Evolutionary conservation across 257 asterid genomes (phyloP), one percentile per base, ranked within the genome.

Genomic region (Fraxinus cuspidata): DNA sequence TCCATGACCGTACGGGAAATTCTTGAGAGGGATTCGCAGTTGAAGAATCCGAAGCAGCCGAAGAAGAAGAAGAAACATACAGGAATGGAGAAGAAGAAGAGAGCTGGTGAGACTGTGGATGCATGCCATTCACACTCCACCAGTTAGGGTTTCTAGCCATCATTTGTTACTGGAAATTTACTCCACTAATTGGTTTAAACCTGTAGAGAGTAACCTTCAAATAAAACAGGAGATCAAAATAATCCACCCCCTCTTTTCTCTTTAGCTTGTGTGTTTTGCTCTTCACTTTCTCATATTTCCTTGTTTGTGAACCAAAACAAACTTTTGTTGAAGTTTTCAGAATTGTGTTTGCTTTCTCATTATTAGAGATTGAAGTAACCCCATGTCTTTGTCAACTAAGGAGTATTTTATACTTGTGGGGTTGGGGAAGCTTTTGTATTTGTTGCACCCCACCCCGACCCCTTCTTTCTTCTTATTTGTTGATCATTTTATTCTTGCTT

Each of bases 71-170:
- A 58, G 40, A 78, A 23, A 40, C 83, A 78, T 79, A 86, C 40
- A 83, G 76, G 21, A 85, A 78, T 53, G 86, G 88, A 63, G 69
- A 25, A 63, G 69, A 11, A 63, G 69, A 25, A 60, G 68, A 63
- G 21, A 66, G 19, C 21, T 86, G 89, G 25, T 51, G 63, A 21
- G 68, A 60, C 31, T 23, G 68, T 82, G 92, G 86, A 84, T 88
- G 92, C 92, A 90, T 90, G 92, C 86, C 89, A 79, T 83, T 85
- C 90, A 82, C 88, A 89, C 90, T 90, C 97, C 97, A 94, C 96
- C 96, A 92, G 44, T 80, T 90, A 92, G 98, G 97, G 97, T 92
- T 94, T 92, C 97, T 97, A 66, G 97, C 97, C 97, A 91, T 92
- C 93, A 91, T 89, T 83, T 86, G 89, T 74, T 58, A 42, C 65